Conservation (phyloP, 495 filamentous ascomycete genomes). For the Hapsidospora chrysogenum region DNA sequence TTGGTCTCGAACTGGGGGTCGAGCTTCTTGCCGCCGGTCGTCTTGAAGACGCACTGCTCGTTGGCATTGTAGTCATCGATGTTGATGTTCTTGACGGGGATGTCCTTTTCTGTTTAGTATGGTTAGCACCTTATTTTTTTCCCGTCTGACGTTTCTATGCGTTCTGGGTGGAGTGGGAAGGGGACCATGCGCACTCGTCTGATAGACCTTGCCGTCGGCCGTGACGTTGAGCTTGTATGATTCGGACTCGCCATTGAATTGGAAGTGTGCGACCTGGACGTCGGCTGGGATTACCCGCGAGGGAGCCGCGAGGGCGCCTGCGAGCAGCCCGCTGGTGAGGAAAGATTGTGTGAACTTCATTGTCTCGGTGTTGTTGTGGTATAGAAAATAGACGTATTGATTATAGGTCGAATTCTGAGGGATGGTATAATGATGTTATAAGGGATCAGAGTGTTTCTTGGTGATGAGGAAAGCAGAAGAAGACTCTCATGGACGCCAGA, state of each 20-base stretch:
- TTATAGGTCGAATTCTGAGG: no score
- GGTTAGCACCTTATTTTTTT: no score
- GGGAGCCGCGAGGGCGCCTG: not conserved
- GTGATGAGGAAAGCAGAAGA: no score
- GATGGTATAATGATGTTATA: no score
- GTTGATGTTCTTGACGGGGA: not conserved
- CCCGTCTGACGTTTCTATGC: no score
- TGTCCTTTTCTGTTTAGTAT: not conserved
- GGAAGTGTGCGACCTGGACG: conserved; percentile 1
- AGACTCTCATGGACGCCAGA: no score
- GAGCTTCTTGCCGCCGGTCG: not conserved
- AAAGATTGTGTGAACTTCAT: not conserved
- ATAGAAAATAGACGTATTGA: no score
- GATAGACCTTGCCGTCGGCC: not conserved
- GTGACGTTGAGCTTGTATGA: not conserved
- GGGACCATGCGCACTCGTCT: no score
- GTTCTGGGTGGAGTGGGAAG: no score
- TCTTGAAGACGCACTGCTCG: not conserved
- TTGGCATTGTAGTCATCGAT: not conserved
- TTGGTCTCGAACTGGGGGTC: not conserved
- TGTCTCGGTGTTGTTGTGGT: no score
- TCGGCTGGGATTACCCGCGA: no score
- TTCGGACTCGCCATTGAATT: not conserved
- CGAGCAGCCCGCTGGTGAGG: not conserved
- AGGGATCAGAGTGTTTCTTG: no score